phyloP scores from a whole-genome alignment of 176 grass and related monocot genomes.

The Lolium rigidum region DNA sequence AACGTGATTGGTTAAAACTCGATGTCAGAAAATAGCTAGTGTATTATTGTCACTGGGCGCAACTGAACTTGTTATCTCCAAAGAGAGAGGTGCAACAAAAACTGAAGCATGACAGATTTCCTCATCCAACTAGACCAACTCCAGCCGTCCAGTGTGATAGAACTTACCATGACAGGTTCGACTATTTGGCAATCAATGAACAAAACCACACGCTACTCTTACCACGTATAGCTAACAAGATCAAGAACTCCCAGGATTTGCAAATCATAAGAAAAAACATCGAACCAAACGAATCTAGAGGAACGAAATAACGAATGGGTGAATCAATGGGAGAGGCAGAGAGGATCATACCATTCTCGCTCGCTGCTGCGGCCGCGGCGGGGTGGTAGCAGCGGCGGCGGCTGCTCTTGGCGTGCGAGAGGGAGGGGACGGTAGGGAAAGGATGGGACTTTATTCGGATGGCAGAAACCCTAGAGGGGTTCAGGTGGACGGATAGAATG shows the following conservation, averaged over 20 bases:
- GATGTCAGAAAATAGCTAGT: neutral
- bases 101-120: neutral
- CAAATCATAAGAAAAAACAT: neutral
- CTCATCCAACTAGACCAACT: neutral
- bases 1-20: neutral
- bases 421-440: neutral
- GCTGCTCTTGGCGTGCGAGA: constrained; percentile 12
- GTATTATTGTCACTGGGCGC: neutral
- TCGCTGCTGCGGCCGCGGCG: neutral
- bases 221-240: neutral
- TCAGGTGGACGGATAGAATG: constrained; percentile 1
- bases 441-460: neutral
- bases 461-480: constrained; percentile 1
- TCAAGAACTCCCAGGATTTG: neutral
- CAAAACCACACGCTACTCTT: neutral
- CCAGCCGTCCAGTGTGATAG: neutral
- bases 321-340: neutral
- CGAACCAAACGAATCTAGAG: neutral
- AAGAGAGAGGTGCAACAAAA: neutral
- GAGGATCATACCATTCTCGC: constrained; percentile 10
- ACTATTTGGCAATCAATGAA: neutral
- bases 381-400: neutral
- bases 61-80: neutral
- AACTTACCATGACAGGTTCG: neutral
- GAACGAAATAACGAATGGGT: neutral